Percentiles rank a stretch among this genome's conserved stretches.
Evolutionary conservation across 495 filamentous ascomycete species (phyloP).

Genomic region (Aspergillus bridgeri): DNA sequence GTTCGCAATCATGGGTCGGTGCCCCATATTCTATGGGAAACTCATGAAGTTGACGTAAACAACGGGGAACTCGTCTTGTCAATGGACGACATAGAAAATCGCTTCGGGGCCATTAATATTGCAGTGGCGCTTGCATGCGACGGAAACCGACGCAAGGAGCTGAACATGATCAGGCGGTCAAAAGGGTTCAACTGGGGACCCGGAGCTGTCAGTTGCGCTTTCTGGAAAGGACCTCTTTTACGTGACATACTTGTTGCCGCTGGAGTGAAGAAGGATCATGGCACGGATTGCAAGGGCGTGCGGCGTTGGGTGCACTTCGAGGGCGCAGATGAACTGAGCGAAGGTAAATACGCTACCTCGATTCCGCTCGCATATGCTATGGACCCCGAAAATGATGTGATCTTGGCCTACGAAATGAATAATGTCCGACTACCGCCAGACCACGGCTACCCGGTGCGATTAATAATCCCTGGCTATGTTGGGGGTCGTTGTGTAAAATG

Average conservation of each 20-base stretch:
- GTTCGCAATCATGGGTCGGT: conserved; percentile 64
- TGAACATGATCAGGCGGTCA: conserved; percentile 51
- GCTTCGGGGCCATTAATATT: conserved; percentile 52
- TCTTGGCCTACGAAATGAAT: conserved; percentile 60
- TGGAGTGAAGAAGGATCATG: too few relatives aligned
- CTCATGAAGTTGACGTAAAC: conserved; percentile 52
- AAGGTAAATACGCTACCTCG: conserved; percentile 50
- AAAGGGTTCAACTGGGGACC: conserved; percentile 59
- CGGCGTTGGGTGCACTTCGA: conserved; percentile 54
- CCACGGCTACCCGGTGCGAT: conserved; percentile 55
- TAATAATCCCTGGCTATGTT: conserved; percentile 56
- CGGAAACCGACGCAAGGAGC: conserved; percentile 59
- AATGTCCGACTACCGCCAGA: conserved; percentile 49
- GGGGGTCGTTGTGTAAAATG: conserved; percentile 59
- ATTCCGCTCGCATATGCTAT: conserved; percentile 56
- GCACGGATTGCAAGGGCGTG: conserved; percentile 22
- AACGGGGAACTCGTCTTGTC: conserved; percentile 52
- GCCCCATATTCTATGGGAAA: conserved; percentile 43
- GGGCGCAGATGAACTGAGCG: conserved; percentile 46
- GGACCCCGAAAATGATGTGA: conserved; percentile 54
- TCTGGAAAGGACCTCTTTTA: conserved; percentile 58
- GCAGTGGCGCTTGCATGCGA: conserved; percentile 58
- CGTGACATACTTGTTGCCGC: conserved; percentile 61
- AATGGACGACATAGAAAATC: conserved; percentile 48
- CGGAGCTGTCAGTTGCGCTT: conserved; percentile 57